These are phyloP conservation scores for Taiozyma sp. DNA, from an alignment of 1,139 yeast species.

Conservation along the genomic window DNA sequence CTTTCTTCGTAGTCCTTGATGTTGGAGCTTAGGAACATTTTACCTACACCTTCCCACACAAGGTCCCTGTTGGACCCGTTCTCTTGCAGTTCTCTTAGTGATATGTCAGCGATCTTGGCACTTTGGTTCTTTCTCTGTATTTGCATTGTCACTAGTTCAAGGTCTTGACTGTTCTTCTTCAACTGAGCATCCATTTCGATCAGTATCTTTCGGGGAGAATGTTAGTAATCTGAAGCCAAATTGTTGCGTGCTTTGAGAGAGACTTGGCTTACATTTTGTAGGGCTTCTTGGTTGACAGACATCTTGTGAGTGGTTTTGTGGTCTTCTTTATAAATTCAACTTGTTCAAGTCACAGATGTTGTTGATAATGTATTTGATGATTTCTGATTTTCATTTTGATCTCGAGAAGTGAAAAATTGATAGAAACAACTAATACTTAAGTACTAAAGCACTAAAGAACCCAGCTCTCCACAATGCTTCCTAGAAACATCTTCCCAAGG, in stretches of 20 bases:
- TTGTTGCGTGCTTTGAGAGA: neutral
- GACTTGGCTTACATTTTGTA: constrained; percentile 30
- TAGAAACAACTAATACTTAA: neutral
- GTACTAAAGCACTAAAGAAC: neutral
- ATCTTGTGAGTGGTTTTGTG: constrained; percentile 12
- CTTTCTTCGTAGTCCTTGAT: constrained; percentile 39
- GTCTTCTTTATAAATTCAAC: neutral
- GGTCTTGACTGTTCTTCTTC: constrained; percentile 57
- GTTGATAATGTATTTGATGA: neutral
- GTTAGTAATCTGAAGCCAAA: neutral
- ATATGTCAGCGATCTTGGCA: constrained; percentile 26
- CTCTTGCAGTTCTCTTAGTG: constrained; percentile 15
- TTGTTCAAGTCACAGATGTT: neutral
- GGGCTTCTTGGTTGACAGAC: constrained; percentile 48
- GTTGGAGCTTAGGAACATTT: constrained; percentile 49
- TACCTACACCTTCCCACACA: constrained; percentile 88
- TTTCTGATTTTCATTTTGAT: neutral
- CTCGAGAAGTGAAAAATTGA: neutral
- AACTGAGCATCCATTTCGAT: constrained; percentile 62
- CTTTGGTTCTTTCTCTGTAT: constrained; percentile 54
- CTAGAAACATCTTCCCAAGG: neutral
- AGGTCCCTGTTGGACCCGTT: constrained; percentile 32
- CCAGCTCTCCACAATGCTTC: neutral
- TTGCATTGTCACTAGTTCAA: constrained; percentile 59
- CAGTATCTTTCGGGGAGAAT: constrained; percentile 4